These are phyloP conservation scores for Solidago caesia DNA, from an alignment of 129 eudicot species.

Conservation along the genomic window DNA sequence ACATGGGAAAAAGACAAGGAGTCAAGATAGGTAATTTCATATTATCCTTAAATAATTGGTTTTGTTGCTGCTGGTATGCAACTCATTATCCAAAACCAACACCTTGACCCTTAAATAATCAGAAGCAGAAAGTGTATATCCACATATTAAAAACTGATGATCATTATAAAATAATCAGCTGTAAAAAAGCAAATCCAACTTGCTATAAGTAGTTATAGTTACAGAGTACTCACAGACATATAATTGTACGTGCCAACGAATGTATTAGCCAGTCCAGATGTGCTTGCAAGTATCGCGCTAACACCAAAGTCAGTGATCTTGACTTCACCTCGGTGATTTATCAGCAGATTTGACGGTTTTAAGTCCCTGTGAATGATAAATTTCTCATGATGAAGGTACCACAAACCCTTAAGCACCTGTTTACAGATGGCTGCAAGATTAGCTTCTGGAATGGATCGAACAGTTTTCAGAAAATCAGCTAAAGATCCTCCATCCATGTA, in stretches of 20 bases:
- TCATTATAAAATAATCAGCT: background rate
- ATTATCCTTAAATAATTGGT: background rate
- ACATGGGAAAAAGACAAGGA: background rate
- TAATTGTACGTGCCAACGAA: constrained; percentile 89
- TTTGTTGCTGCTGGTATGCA: background rate
- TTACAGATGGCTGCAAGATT: constrained; percentile 88
- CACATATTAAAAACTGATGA: background rate
- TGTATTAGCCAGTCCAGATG: constrained; percentile 88
- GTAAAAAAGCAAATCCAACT: background rate
- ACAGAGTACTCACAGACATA: constrained; percentile 81
- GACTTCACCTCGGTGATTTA: constrained; percentile 92
- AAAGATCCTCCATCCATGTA: constrained; percentile 99
- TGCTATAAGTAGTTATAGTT: constrained; percentile 9
- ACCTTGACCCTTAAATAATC: too few relatives aligned
- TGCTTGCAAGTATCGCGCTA: constrained; percentile 87
- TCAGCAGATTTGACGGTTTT: constrained; percentile 92
- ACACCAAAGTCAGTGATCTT: constrained; percentile 99
- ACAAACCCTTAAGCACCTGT: constrained; percentile 88
- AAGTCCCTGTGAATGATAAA: constrained; percentile 92
- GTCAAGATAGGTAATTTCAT: background rate
- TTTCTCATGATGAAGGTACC: constrained; percentile 96
- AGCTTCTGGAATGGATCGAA: constrained; percentile 72
- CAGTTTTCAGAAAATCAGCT: constrained; percentile 79
- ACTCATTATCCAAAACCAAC: background rate
- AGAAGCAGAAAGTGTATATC: background rate